Conservation (phyloP, 345 rosid species). For the Citrus trifoliata region DNA sequence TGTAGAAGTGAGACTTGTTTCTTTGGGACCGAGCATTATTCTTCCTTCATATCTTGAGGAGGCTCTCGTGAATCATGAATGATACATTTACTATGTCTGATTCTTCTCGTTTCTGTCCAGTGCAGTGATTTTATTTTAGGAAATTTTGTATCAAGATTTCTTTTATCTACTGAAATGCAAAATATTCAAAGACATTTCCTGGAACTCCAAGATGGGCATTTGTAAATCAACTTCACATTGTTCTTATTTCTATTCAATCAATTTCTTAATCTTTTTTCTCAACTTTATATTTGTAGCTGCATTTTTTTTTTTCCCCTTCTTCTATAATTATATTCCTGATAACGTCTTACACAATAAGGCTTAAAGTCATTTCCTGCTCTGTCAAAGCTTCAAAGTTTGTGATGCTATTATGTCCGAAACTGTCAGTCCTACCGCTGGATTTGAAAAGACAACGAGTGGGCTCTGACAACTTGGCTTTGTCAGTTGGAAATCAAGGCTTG, state of each 20-base stretch:
- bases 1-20: not conserved
- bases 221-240: not conserved
- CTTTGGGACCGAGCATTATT: not conserved
- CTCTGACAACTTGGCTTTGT: slow-evolving; percentile 19
- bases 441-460: slow-evolving; percentile 6
- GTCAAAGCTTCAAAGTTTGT: not conserved
- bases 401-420: not conserved
- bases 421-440: slow-evolving; percentile 2
- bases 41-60: not conserved
- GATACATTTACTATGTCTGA: not conserved
- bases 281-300: not conserved
- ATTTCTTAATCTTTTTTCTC: not conserved
- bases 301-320: not conserved
- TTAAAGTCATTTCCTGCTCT: not conserved
- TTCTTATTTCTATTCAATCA: not conserved
- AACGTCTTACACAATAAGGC: not conserved
- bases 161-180: not conserved
- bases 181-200: not conserved
- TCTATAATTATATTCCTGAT: not conserved
- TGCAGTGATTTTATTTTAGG: not conserved
- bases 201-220: not conserved
- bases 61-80: not conserved
- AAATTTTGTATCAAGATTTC: not conserved
- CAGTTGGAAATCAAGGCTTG: slow-evolving; percentile 7
- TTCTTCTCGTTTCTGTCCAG: not conserved